Base-by-base conservation (phyloP, 1,139 yeast species). In the Debaryomycetaceae sp. region DNA sequence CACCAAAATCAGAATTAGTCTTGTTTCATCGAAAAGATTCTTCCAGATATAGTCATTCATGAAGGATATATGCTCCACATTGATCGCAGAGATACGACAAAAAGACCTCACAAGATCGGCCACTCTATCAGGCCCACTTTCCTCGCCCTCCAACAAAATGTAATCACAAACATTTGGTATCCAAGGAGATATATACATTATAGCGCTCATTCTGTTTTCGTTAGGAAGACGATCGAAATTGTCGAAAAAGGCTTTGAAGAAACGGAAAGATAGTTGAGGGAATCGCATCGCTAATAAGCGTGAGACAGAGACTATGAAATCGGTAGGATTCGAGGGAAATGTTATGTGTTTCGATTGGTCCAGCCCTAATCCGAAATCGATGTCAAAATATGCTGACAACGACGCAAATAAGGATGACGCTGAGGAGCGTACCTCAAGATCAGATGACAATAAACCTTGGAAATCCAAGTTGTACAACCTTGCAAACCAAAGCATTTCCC, bases 141-240 rank as follows among this genome's bases (percentile, higher is more conserved):
- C 75, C 30, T 78, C 81, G 53, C 75, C 78, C 30, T 68, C 71
- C 38, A 76, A 57, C 55, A 74, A 83, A 11, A 87, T 81, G 53
- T 80, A 64, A 24, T 72, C 73, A 56, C 83, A 80, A 27, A 87
- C 70, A 54, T 88, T 86, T 34, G 76, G 76, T n/a, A 87, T 73
- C 96, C 96, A 89, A 2, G 95, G 91, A 1, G 88, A 73, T 9
- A 84, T 68, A 56, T 81, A 83, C 51, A 76, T 64, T 5, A 85
- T 67, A 1, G 82, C 76, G 47, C 69, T 62, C 39, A 70, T 53
- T 43, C 64, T 62, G 39, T 62, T 61, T 24, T 62, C 66, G 3
- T 47, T 47, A 6, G 78, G 70, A 31, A 73, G 59, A 43, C 70
- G 70, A 2, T 75, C 79, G 51, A 75, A 80, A 30, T 83, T 80